phyloP scores from a whole-genome alignment of 331 rosid species.

The Arachis monticola region DNA sequence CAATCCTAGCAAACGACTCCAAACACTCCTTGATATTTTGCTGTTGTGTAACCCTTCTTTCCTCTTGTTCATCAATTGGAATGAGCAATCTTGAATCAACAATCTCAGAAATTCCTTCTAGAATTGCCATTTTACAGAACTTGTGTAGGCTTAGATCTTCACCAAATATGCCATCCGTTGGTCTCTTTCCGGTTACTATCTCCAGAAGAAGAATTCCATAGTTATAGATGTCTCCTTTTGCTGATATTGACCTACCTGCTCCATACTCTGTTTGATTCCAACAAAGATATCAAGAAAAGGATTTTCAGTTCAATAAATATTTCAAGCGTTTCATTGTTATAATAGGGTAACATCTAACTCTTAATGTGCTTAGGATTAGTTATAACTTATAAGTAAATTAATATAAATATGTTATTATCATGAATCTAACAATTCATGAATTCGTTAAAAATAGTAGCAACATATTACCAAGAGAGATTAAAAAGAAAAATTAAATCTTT shows the following conservation, averaged over 20 bases:
- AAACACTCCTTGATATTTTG: constrained; percentile 9
- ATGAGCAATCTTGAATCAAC: constrained; percentile 30
- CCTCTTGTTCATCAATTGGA: background rate
- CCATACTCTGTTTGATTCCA: constrained; percentile 37
- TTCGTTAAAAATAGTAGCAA: background rate
- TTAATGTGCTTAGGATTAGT: background rate
- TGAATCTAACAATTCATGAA: background rate
- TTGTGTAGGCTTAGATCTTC: constrained; percentile 29
- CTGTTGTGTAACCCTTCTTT: background rate
- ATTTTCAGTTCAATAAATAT: background rate
- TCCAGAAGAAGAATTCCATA: constrained; percentile 43
- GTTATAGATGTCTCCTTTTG: constrained; percentile 47
- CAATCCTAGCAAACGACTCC: constrained; percentile 37
- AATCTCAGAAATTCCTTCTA: constrained; percentile 16
- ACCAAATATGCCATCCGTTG: constrained; percentile 38
- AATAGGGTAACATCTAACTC: background rate
- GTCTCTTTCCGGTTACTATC: constrained; percentile 41
- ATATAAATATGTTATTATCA: background rate
- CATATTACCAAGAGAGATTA: background rate
- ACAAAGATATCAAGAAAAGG: background rate
- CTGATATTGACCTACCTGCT: constrained; percentile 6
- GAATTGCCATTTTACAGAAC: constrained; percentile 32
- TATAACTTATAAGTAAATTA: background rate
- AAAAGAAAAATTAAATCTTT: background rate
- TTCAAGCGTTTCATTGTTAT: background rate